phyloP scores from a whole-genome alignment of 2,329 filamentous ascomycete genomes.

The Sporothrix globosa region DNA sequence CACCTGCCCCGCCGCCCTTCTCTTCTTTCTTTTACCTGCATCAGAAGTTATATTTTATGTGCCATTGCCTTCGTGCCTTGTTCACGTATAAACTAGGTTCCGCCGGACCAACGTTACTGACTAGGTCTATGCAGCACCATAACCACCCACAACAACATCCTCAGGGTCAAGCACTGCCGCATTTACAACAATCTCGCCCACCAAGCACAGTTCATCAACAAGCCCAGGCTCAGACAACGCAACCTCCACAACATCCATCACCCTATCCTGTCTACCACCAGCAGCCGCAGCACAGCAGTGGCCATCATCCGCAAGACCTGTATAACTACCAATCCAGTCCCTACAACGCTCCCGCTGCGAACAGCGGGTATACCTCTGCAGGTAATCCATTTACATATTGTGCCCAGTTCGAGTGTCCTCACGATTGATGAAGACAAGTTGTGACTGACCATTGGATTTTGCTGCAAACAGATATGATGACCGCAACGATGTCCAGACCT shows the following conservation, averaged over 20 bases:
- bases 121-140: constrained; percentile 69
- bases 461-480: constrained; percentile 64
- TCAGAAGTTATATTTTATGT: constrained; percentile 1
- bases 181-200: constrained; percentile 63
- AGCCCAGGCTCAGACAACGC: constrained; percentile 47
- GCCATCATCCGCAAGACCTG: constrained; percentile 68
- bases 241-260: constrained; percentile 65
- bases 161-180: constrained; percentile 61
- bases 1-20: constrained; percentile 31
- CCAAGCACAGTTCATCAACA: constrained; percentile 70
- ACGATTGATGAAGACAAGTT: neutral
- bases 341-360: constrained; percentile 80
- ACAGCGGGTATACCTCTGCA: constrained; percentile 83
- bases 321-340: constrained; percentile 80
- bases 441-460: neutral
- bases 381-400: constrained; percentile 59
- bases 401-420: neutral
- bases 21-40: constrained; percentile 27
- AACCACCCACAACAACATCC: constrained; percentile 70
- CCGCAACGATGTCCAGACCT: constrained; percentile 71
- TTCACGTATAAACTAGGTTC: constrained; percentile 23
- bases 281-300: constrained; percentile 62
- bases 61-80: neutral
- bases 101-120: constrained; percentile 28
- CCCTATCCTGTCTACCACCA: constrained; percentile 74